These are phyloP conservation scores for Ophiocordyceps camponoti-rufipedis DNA, from an alignment of 2,329 filamentous ascomycete genomes.

Conservation along the genomic window DNA sequence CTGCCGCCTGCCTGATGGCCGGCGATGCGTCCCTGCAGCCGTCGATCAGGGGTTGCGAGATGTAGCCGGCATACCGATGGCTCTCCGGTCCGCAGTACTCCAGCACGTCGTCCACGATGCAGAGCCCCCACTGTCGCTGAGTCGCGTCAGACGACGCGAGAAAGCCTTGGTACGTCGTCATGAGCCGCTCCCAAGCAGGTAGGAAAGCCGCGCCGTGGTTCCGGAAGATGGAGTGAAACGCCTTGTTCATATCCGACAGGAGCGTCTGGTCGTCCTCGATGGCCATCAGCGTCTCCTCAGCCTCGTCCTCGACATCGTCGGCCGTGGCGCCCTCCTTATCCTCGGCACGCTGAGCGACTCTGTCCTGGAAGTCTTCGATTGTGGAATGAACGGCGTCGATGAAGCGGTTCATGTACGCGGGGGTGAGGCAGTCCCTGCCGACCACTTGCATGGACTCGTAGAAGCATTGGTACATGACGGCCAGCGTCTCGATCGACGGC, in stretches of 20 bases:
- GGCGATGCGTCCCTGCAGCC: constrained; percentile 75
- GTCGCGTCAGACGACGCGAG: constrained; percentile 68
- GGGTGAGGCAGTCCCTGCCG: constrained; percentile 64
- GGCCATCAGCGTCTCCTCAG: constrained; percentile 71
- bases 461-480: constrained; percentile 99
- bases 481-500: constrained; percentile 86
- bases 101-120: constrained; percentile 94
- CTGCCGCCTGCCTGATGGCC: constrained; percentile 86
- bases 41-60: constrained; percentile 69
- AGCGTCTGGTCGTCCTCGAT: constrained; percentile 96
- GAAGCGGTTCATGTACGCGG: constrained; percentile 68
- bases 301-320: constrained; percentile 80
- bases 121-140: constrained; percentile 95
- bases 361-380: constrained; percentile 80
- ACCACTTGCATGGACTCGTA: constrained; percentile 95
- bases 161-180: constrained; percentile 73
- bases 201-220: constrained; percentile 78
- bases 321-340: constrained; percentile 55
- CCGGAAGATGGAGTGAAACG: constrained; percentile 97
- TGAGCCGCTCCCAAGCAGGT: constrained; percentile 69
- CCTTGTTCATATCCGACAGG: constrained; percentile 98
- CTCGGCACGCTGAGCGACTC: constrained; percentile 67
- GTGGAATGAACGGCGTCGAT: constrained; percentile 73
- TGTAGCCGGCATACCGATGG: constrained; percentile 70
- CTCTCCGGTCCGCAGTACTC: constrained; percentile 90